phyloP scores from a whole-genome alignment of 2,329 filamentous ascomycete species.

The Microsporum ferrugineum region DNA sequence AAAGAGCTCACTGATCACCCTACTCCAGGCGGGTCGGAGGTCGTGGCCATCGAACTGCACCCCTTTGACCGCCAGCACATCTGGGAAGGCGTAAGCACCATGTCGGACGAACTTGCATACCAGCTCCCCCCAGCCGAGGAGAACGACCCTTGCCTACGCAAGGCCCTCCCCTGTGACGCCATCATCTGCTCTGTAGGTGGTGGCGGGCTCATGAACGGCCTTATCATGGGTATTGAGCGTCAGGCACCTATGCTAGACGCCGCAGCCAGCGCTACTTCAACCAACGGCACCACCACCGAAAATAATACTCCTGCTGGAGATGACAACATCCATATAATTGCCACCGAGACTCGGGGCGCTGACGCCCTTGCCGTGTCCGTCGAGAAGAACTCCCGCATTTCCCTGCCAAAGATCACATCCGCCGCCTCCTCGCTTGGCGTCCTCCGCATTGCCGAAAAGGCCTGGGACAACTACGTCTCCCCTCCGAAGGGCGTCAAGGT shows the following conservation, averaged over 20 bases:
- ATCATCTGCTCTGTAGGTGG: slow-evolving; percentile 71
- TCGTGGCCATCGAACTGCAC: slow-evolving; percentile 33
- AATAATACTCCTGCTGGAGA: slow-evolving; percentile 15
- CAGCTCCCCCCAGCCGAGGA: slow-evolving; percentile 28
- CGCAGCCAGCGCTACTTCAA: slow-evolving; percentile 12
- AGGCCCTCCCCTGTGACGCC: slow-evolving; percentile 46
- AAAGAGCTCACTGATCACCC: slow-evolving; percentile 16
- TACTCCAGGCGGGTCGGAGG: slow-evolving; percentile 13
- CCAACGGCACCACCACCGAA: slow-evolving; percentile 11
- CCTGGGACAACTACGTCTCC: slow-evolving; percentile 52
- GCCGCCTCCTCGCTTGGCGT: slow-evolving; percentile 65
- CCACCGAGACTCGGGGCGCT: slow-evolving; percentile 64
- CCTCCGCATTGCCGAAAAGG: slow-evolving; percentile 54
- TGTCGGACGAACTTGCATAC: slow-evolving; percentile 34
- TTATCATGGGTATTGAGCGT: slow-evolving; percentile 56
- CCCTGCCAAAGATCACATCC: slow-evolving; percentile 60
- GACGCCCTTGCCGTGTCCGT: slow-evolving; percentile 57
- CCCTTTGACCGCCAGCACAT: slow-evolving; percentile 37
- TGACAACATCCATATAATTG: slow-evolving; percentile 46
- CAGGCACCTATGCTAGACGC: slow-evolving; percentile 26
- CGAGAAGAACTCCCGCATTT: slow-evolving; percentile 40
- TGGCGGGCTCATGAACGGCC: slow-evolving; percentile 65
- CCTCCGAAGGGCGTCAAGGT: slow-evolving; percentile 40
- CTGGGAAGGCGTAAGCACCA: slow-evolving; percentile 37
- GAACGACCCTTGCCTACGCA: slow-evolving; percentile 20